Evolutionary conservation across 139 green algal species (phyloP), one percentile per base, ranked within the genome.

Genomic region (Diplosphaera chodatii): DNA sequence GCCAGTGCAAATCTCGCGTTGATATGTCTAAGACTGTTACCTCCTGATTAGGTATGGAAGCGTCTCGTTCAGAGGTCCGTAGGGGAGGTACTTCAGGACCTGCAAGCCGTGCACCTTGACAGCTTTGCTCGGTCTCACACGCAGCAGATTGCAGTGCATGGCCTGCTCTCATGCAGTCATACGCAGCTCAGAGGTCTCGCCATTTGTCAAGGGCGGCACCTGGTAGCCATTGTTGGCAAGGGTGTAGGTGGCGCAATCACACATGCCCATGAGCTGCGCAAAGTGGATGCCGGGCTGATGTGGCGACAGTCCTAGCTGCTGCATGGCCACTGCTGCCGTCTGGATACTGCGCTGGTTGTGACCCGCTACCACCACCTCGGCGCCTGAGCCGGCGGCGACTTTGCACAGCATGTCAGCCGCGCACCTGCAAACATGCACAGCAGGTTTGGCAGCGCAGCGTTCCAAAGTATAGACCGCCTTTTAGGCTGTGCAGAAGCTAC

Each of bases 191-290:
- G n/a, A n/a, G n/a, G n/a, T n/a, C n/a, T n/a, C n/a, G n/a, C n/a
- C n/a, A n/a, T n/a, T n/a, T n/a, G n/a, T n/a, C n/a, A n/a, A n/a
- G n/a, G n/a, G n/a, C n/a, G n/a, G 8, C 31, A 30, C 32, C 63
- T 71, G 63, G 74, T 85, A 86, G 37, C 76, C 72, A 29, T 76
- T 40, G 25, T 48, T 67, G 28, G 67, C 78, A 56, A 89, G 77
- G 2, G 78, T 77, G 66, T 75, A 85, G 2, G 74, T 90, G 32
- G 91, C 74, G 78, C 89, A 80, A 78, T 96, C 90, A 4, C 75
- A 66, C 90, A 96, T 96, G 66, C 90, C 88, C 74, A 91, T 74
- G 74, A 96, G 80, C 77, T 87, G 86, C 1, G 84, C 90, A 77
- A 96, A 94, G 70, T 86, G 86, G 6, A 94, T 84, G 28, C 74